These are phyloP conservation scores for Papilionanthe hybrid DNA, from an alignment of 116 monocot species.

Conservation along the genomic window DNA sequence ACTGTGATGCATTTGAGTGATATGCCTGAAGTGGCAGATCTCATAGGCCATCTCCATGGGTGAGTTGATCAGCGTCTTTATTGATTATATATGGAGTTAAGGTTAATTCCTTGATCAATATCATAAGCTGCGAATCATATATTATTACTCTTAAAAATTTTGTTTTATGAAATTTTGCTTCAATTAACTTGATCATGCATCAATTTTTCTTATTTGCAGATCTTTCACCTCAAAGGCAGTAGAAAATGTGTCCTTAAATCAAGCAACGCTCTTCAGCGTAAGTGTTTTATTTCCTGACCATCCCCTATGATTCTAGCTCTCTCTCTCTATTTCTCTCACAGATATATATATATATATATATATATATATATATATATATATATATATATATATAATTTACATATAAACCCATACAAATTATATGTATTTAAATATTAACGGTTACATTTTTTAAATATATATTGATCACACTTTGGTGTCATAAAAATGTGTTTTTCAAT, in stretches of 20 bases:
- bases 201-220: constrained; percentile 27
- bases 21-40: constrained; percentile 38
- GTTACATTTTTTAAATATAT: too few relatives aligned
- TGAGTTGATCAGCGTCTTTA: constrained; percentile 10
- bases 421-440: too few relatives aligned
- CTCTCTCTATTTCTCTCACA: too few relatives aligned
- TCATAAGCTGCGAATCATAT: not conserved
- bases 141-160: not conserved
- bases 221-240: constrained; percentile 19
- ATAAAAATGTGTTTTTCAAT: too few relatives aligned
- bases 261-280: constrained; percentile 36
- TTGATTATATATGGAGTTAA: not conserved
- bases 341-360: too few relatives aligned
- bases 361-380: too few relatives aligned
- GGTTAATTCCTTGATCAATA: not conserved
- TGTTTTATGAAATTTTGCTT: not conserved
- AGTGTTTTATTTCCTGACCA: constrained; percentile 4
- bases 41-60: constrained; percentile 50
- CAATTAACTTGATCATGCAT: not conserved
- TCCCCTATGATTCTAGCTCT: not conserved
- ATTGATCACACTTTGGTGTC: too few relatives aligned
- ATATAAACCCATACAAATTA: too few relatives aligned
- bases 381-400: too few relatives aligned
- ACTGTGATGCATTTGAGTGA: constrained; percentile 51
- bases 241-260: constrained; percentile 46